Conservation (phyloP, 1,284 basidiomycete species). For the Apiotrichum siamense region DNA sequence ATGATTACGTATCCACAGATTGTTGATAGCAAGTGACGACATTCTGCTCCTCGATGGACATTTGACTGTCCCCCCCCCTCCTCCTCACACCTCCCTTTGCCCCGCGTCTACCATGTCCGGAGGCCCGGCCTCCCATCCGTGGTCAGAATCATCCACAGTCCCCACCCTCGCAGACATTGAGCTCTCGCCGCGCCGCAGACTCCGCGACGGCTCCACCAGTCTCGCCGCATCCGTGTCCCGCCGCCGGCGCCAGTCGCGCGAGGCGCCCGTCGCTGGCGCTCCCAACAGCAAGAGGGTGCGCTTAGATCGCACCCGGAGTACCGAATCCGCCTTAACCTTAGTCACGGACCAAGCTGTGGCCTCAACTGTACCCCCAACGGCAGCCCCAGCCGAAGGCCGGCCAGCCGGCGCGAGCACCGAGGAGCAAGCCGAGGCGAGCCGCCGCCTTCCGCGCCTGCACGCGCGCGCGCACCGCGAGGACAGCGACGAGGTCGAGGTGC, state of each 20-base stretch:
- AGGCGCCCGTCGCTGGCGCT: not conserved
- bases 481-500: not conserved
- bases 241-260: not conserved
- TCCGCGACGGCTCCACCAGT: conserved; percentile 25
- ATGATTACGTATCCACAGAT: not conserved
- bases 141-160: not conserved
- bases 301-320: not conserved
- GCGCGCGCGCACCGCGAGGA: not conserved
- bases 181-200: conserved; percentile 24
- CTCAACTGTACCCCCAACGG: no score
- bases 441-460: conserved; percentile 8
- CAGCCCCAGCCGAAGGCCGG: not conserved
- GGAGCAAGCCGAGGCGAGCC: conserved; percentile 4
- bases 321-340: not conserved
- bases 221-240: not conserved
- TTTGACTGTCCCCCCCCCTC: not conserved
- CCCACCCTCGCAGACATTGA: conserved; percentile 28
- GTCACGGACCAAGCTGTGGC: no score
- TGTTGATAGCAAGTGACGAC: not conserved
- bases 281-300: conserved; percentile 4
- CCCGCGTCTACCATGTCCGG: not conserved
- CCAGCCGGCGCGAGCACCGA: not conserved
- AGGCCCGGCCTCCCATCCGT: conserved; percentile 1
- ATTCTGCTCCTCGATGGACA: not conserved
- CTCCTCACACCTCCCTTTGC: not conserved